Evolutionary conservation across 768 basidiomycete species (phyloP).

Genomic region (Peribolospora kevripleyi): DNA sequence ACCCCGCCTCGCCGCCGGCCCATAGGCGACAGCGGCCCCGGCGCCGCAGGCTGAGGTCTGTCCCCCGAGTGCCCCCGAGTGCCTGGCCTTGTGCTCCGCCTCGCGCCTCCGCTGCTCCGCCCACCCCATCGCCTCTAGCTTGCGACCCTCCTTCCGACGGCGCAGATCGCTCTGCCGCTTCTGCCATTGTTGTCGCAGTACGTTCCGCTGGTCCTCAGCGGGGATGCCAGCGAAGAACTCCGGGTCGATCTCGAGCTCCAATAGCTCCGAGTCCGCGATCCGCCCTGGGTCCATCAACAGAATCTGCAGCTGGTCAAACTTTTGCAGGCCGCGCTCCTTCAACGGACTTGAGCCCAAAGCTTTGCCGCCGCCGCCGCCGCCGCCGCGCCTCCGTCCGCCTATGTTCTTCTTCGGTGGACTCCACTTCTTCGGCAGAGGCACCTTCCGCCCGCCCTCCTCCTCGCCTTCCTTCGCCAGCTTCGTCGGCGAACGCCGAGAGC

Average conservation of each 20-base stretch:
- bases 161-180: too few species aligned
- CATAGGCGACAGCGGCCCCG: too few species aligned
- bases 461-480: background rate
- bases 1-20: too few species aligned
- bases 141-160: too few species aligned
- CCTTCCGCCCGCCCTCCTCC: background rate
- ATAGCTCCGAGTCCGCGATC: constrained; percentile 27
- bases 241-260: constrained; percentile 44
- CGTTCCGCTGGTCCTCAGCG: constrained; percentile 42
- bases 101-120: too few species aligned
- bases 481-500: background rate
- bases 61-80: too few species aligned
- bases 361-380: background rate
- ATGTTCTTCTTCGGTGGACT: background rate
- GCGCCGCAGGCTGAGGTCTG: too few species aligned
- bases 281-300: too few species aligned
- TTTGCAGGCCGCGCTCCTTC: constrained; percentile 16
- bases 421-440: background rate
- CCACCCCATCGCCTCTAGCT: too few species aligned
- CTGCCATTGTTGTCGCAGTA: constrained; percentile 20
- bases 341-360: constrained; percentile 13
- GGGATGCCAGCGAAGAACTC: constrained; percentile 44
- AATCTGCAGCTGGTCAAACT: background rate
- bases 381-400: background rate
- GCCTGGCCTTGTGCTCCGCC: too few species aligned